Evolutionary conservation across 768 basidiomycete genomes (phyloP), one percentile per base, ranked within the genome.

Genomic region (Lanmaoa pseudosensibilis): DNA sequence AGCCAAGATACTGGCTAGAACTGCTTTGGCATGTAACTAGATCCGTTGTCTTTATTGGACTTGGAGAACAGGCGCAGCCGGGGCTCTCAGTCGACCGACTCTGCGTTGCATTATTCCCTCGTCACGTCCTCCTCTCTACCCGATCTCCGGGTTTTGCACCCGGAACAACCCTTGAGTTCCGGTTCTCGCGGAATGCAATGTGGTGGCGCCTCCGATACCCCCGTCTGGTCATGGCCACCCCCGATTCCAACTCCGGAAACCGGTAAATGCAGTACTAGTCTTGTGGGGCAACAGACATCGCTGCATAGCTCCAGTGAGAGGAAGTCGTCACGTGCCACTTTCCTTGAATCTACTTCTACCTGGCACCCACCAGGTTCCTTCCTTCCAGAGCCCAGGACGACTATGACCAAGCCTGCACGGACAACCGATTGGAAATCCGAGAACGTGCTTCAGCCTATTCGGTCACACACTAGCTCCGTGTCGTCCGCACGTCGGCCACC

Each of bases 161-260:
- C 54, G 54, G 46, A 40, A 44, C 55, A 61, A 23, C 52, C 58
- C 55, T 60, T 45, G 50, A 52, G 51, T 53, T 34, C 51, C 34
- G 50, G 56, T 43, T 37, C 46, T n/a, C 51, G 57, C 44, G 39
- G 36, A 57, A 47, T 54, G 52, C 62, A 43, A 38, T 49, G 44
- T 44, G 54, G 56, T 34, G 45, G 45, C 37, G 43, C 56, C 30
- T 16, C 48, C 39, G 45, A 53, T 46, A 18, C 53, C 12, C 47
- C 55, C n/a, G 48, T 58, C 21, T 68, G 54, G 33, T 58, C 64
- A 39, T 69, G 72, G 72, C 70, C 66, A 19, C 66, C 68, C 18
- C 52, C 49, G 7, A 25, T 39, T 49, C 46, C 57, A 12, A 33
- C 47, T 36, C 21, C 18, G 43, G 47, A 40, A 37, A 23, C 46